Conservation (phyloP, 371 early-diverging fungal genomes). For the Actinomucor elegans region DNA sequence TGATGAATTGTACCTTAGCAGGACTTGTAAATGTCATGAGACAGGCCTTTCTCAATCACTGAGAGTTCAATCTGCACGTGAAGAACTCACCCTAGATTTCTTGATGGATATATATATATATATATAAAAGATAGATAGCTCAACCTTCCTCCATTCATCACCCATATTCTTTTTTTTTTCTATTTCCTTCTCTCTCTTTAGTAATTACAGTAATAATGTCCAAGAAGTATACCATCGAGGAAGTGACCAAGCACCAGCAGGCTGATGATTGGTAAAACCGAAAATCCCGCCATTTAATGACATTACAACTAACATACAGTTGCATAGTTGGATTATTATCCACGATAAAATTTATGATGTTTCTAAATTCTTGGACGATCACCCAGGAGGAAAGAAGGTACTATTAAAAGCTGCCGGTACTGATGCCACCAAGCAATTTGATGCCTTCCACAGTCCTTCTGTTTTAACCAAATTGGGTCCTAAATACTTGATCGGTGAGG, state of each 20-base stretch:
- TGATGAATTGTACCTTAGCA: background rate
- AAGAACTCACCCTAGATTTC: slow-evolving; percentile 11
- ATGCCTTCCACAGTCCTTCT: slow-evolving; percentile 74
- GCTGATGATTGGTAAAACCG: slow-evolving; percentile 66
- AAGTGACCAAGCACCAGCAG: slow-evolving; percentile 72
- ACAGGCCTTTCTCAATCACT: background rate
- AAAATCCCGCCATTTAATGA: too few species aligned
- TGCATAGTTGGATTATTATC: slow-evolving; percentile 85
- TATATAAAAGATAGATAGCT: background rate
- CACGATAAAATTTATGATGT: slow-evolving; percentile 80
- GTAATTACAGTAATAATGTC: slow-evolving; percentile 17
- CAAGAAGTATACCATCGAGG: slow-evolving; percentile 59
- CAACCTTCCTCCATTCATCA: background rate
- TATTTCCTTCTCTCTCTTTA: slow-evolving; percentile 5
- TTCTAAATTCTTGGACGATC: slow-evolving; percentile 74
- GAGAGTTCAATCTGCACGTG: slow-evolving; percentile 10
- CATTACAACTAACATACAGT: too few species aligned
- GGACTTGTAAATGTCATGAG: slow-evolving; percentile 7
- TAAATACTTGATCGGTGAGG: slow-evolving; percentile 16
- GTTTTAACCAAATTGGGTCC: slow-evolving; percentile 34
- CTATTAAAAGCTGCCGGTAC: slow-evolving; percentile 80
- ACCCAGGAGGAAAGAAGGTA: slow-evolving; percentile 72
- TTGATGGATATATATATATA: background rate
- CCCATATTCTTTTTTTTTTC: background rate
- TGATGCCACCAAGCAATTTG: slow-evolving; percentile 89